Percentiles rank a stretch among this genome's conserved stretches.
Conservation (phyloP, 805 yeast species). For the Metschnikowia gelsemii region DNA sequence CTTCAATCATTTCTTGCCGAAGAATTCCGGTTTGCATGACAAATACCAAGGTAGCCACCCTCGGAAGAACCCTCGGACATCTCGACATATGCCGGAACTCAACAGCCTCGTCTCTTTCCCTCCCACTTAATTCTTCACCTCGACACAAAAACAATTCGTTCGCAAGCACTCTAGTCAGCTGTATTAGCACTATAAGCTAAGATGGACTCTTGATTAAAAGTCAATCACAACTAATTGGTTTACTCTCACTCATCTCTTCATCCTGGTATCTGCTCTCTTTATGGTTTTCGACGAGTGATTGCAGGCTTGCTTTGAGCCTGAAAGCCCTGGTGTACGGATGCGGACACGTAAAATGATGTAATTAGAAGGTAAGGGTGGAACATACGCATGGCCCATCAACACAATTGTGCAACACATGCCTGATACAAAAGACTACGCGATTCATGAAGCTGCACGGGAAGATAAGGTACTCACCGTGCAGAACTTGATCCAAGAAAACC, state of each 20-base stretch:
- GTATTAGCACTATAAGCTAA: too few relatives aligned
- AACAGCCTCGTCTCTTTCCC: neutral
- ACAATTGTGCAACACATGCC: conserved; percentile 1
- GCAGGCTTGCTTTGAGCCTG: conserved; percentile 1
- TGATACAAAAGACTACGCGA: conserved; percentile 6
- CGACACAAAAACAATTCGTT: too few relatives aligned
- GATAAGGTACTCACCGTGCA: conserved; percentile 53
- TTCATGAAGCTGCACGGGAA: conserved; percentile 69
- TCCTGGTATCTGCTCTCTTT: too few relatives aligned
- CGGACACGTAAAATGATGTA: neutral
- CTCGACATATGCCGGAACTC: conserved; percentile 2
- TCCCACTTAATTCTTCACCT: too few relatives aligned
- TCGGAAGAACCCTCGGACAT: conserved; percentile 6
- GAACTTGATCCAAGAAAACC: conserved; percentile 48
- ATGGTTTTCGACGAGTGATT: too few relatives aligned
- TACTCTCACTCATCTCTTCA: too few relatives aligned
- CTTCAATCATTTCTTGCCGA: conserved; percentile 1
- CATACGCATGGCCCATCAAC: neutral
- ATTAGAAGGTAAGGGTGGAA: neutral
- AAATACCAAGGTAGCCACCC: conserved; percentile 10
- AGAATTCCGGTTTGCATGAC: conserved; percentile 12
- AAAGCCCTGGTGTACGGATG: conserved; percentile 11
- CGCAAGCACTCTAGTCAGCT: too few relatives aligned
- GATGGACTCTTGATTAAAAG: too few relatives aligned
- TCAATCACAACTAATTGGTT: too few relatives aligned